Conservation (phyloP, 345 rosid genomes). For the Hevea brasiliensis region DNA sequence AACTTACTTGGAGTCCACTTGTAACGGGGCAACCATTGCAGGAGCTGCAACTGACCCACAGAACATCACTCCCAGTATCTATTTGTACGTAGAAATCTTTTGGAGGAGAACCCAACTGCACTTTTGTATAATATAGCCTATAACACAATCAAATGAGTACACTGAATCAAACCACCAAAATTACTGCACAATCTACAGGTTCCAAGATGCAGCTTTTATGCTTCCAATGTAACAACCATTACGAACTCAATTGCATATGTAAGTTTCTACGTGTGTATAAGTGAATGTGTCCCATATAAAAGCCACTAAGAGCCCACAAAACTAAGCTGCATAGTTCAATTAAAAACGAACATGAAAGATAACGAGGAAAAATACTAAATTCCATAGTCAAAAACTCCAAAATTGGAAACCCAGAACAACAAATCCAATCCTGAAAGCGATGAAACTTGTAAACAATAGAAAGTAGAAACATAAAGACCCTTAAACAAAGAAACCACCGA, state of each 20-base stretch:
- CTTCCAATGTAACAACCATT: too few species aligned
- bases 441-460: too few species aligned
- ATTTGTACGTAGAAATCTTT: conserved; percentile 85
- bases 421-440: neutral
- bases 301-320: neutral
- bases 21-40: conserved; percentile 85
- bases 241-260: too few species aligned
- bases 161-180: neutral
- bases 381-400: neutral
- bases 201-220: neutral
- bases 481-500: conserved; percentile 1
- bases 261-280: neutral
- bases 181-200: conserved; percentile 1
- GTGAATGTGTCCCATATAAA: neutral
- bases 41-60: conserved; percentile 84
- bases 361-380: neutral
- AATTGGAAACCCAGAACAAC: neutral
- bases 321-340: neutral
- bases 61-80: conserved; percentile 96
- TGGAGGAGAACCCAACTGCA: conserved; percentile 85
- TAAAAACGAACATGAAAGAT: neutral
- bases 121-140: conserved; percentile 81
- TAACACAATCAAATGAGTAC: conserved; percentile 13
- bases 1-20: conserved; percentile 77
- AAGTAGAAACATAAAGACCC: neutral